A percentile compares a stretch with the other conserved stretches of the same genome.
Evolutionary conservation across 2,329 filamentous ascomycete species (phyloP).

Genomic region (Ceratocystis variospora): DNA sequence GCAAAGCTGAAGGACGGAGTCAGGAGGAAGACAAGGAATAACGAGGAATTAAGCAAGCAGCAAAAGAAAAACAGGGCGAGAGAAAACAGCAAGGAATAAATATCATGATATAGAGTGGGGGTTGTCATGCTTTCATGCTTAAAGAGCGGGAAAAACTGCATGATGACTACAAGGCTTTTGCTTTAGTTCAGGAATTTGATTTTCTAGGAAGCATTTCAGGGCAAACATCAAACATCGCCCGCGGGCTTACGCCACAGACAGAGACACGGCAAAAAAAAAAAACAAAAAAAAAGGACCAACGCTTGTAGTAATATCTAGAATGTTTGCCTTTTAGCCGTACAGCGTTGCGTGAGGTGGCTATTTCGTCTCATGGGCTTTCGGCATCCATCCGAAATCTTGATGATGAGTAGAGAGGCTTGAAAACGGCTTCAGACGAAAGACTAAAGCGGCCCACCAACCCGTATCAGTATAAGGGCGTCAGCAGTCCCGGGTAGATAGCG

Average conservation of each 20-base stretch:
- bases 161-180: not conserved
- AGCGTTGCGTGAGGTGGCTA: no score
- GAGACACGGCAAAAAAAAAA: no score
- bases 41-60: not conserved
- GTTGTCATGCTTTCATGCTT: not conserved
- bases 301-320: no score
- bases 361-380: not conserved
- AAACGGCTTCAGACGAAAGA: not conserved
- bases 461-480: not conserved
- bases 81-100: slow-evolving; percentile 1
- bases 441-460: not conserved
- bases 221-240: not conserved
- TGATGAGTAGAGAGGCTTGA: not conserved
- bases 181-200: not conserved
- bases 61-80: not conserved
- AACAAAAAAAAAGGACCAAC: no score
- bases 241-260: no score
- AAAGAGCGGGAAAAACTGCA: not conserved
- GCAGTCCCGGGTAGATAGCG: not conserved
- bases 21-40: not conserved
- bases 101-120: not conserved
- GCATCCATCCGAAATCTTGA: not conserved
- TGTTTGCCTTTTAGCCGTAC: no score
- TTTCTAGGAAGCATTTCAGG: not conserved
- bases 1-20: not conserved